These are phyloP conservation scores for Globisporangium cystogenes DNA, from an alignment of 352 stramenopile species.

Conservation along the genomic window DNA sequence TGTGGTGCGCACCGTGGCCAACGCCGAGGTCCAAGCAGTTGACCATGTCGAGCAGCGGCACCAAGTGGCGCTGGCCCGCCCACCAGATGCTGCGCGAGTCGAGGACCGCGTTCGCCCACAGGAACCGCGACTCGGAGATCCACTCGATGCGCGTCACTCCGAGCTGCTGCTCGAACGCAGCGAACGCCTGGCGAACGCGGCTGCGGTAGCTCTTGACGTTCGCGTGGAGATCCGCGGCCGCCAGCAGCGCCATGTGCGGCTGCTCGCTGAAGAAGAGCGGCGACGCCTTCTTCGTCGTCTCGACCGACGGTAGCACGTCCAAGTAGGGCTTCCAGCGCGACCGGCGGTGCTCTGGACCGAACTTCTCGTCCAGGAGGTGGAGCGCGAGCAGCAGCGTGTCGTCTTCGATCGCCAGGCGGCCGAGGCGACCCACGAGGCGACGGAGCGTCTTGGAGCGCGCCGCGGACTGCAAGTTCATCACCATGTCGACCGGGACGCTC, in stretches of 20 bases:
- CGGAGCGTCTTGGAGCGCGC: constrained; percentile 36
- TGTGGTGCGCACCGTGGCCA: constrained; percentile 49
- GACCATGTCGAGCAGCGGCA: constrained; percentile 93
- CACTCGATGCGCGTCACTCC: constrained; percentile 21
- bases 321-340: constrained; percentile 86
- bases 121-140: constrained; percentile 57
- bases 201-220: constrained; percentile 33
- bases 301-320: constrained; percentile 56
- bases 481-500: constrained; percentile 46
- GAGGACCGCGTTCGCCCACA: constrained; percentile 82
- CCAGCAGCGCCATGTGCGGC: constrained; percentile 45
- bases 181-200: constrained; percentile 14
- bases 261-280: constrained; percentile 45
- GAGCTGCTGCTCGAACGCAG: constrained; percentile 2
- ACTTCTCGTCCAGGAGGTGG: constrained; percentile 81
- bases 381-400: constrained; percentile 62
- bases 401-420: constrained; percentile 17
- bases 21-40: constrained; percentile 73
- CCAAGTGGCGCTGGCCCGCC: constrained; percentile 82
- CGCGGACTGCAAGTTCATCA: constrained; percentile 73
- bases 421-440: constrained; percentile 16
- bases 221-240: constrained; percentile 32
- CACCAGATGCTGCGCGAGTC: constrained; percentile 94
- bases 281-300: constrained; percentile 19
- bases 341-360: constrained; percentile 28